Evolutionary conservation across 2,329 filamentous ascomycete species (phyloP).

Genomic region (Laburnicola sp.): DNA sequence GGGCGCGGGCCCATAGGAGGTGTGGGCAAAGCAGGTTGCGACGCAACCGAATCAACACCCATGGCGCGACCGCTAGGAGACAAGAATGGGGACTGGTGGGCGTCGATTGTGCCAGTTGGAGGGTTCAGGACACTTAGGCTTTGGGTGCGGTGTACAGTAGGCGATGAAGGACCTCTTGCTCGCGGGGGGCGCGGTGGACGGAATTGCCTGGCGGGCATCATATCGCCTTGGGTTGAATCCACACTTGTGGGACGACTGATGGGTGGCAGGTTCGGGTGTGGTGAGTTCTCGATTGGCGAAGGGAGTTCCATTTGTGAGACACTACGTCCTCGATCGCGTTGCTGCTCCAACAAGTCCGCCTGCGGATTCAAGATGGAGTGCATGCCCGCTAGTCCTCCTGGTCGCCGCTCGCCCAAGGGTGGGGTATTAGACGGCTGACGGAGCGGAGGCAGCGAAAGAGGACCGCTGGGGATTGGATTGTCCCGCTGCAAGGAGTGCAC

Average conservation of each 20-base stretch:
- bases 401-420: conserved; percentile 32
- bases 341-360: conserved; percentile 37
- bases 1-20: conserved; percentile 45
- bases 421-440: conserved; percentile 42
- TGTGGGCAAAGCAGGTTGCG: conserved; percentile 54
- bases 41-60: conserved; percentile 48
- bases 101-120: conserved; percentile 53
- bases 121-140: conserved; percentile 53
- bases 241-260: conserved; percentile 42
- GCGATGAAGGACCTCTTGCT: conserved; percentile 60
- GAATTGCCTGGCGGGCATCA: conserved; percentile 27
- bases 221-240: conserved; percentile 35
- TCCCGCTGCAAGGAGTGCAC: conserved; percentile 34
- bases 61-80: conserved; percentile 48
- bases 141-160: conserved; percentile 53
- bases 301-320: conserved; percentile 51
- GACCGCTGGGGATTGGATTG: conserved; percentile 15
- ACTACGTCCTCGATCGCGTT: conserved; percentile 45
- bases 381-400: conserved; percentile 46
- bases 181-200: conserved; percentile 31
- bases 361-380: conserved; percentile 53
- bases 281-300: conserved; percentile 42
- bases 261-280: conserved; percentile 37
- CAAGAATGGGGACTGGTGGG: conserved; percentile 54
- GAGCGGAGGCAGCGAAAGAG: conserved; percentile 39